Evolutionary conservation across 352 stramenopile genomes (phyloP), one percentile per base, ranked within the genome.

Genomic region (Pythium brachiatum): DNA sequence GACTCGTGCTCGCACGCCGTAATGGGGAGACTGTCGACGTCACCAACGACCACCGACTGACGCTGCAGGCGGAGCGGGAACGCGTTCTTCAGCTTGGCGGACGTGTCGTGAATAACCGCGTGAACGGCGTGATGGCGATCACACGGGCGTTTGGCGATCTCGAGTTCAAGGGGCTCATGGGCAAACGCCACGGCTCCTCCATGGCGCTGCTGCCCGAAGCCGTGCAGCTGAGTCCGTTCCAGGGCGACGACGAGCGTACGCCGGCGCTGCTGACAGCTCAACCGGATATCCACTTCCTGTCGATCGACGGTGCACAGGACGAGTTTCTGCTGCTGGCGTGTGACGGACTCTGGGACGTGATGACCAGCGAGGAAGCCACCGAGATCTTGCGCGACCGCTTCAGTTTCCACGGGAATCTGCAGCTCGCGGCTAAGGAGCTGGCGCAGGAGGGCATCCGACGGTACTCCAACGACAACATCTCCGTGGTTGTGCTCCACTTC

Each of bases 91-190:
- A 74, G 27, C 61, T 78, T 12, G 86, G 86, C 12, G 86, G 83
- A 0, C 68, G 74, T 2, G 78, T 95, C 1, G 77, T 92, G 26
- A 95, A 94, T 69, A 89, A 90, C 46, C 79, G 86, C 47, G 78
- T 95, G 46, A 94, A 95, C 41, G 82, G 86, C 44, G 79, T 92
- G 26, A 87, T 94, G 72, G 79, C 79, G n/a, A 89, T 96, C 67
- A 93, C 86, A 12, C 83, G 88, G 1, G 83, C 81, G 3, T 94
- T 96, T 47, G 86, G 86, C 0, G 85, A 94, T 51, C 68, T 95
- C 4, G 84, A 92, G 61, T 91, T 94, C 72, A 95, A 95, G 60
- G 79, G 72, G 2, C 58, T 78, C 43, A 41, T 85, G 1, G 63
- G 57, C 27, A 68, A 50, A 12, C 34, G 57, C 26, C 34, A 54